Evolutionary conservation across 805 yeast genomes (phyloP), one percentile per base, ranked within the genome.

Genomic region (Barnettozyma siamensis): DNA sequence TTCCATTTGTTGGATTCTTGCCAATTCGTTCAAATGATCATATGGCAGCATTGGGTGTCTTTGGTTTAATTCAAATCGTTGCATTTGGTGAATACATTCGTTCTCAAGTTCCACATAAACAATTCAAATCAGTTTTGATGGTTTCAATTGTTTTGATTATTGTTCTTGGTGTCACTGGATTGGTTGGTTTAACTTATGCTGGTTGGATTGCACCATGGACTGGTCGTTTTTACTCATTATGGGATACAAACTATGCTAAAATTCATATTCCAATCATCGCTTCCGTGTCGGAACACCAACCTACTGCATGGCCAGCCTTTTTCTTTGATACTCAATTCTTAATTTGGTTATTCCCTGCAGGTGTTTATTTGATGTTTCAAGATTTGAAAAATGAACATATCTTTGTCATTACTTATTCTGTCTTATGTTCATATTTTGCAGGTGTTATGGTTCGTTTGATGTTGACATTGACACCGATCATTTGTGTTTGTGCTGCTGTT

Each of bases 151-250:
- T 65, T 2, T 55, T 77, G 17, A 70, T 88, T 41, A 68, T 80
- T 24, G 58, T 65, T 13, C 49, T 83, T 24, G 96, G 96, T 43
- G 57, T 87, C 33, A 69, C 70, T 12, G 95, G 83, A 17, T 70
- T 93, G 41, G 75, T 87, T 35, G 77, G 75, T 15, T 80, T 94
- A 53, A 93, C 99, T 15, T 83, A 85, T 46, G 70, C 88, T 40
- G 99, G 97, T 4, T 79, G 83, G 63, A 93, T 94, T 64, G 97
- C 98, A 29, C 99, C 99, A 41, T 93, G 99, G 99, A 88, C 97
- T 10, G 99, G 99, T 52, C 83, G 99, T 66, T 94, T 93, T 71
- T 93, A 93, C 67, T 89, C 98, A 2, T 69, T 94, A 52, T 93
- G 99, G 99, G 99, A 93, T 63, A 93, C 99, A 5, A 83, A 76